Evolutionary conservation across 805 yeast species (phyloP), one percentile per base, ranked within the genome.

Genomic region (Wickerhamiella alocasiicola): DNA sequence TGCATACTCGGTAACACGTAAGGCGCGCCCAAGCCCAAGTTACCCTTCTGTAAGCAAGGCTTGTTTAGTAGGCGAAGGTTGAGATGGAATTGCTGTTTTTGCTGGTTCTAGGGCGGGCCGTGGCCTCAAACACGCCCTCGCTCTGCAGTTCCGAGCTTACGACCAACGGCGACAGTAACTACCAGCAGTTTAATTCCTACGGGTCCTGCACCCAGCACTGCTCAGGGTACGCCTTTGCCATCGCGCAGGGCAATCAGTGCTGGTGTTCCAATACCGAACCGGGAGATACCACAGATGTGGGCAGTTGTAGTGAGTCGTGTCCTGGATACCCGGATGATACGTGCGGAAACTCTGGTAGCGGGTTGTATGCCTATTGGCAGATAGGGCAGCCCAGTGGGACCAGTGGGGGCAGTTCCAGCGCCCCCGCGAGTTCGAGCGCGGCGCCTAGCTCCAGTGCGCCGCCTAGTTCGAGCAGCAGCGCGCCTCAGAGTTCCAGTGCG

Each of bases 231-330:
- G 64, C 72, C 7, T 72, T 65, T 44, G 83, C 74, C 13, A 66
- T 77, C 30, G 56, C 76, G 27, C 74, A 63, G 47, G 65, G 62
- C n/a, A 46, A 58, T 28, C 28, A 60, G 34, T 77, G 84, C 55
- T 78, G 79, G 78, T 77, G 84, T 53, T 66, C 81, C 5, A 66
- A 76, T 50, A 46, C 51, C 6, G 55, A 66, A 16, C 82, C 83
- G 0, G 61, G 52, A 1, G 48, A 54, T 13, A 63, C 75, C 0
- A 62, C 61, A 0, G 46, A 51, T 21, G 29, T 61, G 9, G 34
- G 50, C 11, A 36, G 50, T 6, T 68, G 73, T 46, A 45, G 54
- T 26, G 60, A 53, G 9, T 35, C 45, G 13, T 69, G 74, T 49
- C 71, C 72, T 0, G 74, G 74, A 0, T 69, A 52, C 44, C 63